These are phyloP conservation scores for Entamoeba histolytica DNA, from an alignment of 208 protist species.

Conservation along the genomic window DNA sequence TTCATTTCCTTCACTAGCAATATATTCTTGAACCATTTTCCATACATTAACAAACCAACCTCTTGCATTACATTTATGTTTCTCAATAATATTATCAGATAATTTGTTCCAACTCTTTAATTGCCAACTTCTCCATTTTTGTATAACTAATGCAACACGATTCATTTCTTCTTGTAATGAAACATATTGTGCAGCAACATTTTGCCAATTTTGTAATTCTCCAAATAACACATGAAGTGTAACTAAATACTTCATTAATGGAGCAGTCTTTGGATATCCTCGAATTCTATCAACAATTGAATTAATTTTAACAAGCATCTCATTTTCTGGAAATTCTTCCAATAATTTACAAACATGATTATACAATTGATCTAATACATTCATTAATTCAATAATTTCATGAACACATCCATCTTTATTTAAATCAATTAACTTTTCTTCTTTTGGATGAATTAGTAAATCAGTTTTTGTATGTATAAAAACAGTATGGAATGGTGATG, in stretches of 20 bases:
- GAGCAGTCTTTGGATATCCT: neutral
- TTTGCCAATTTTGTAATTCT: neutral
- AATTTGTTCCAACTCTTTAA: neutral
- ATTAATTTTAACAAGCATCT: neutral
- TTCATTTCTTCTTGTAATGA: neutral
- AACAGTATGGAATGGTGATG: neutral
- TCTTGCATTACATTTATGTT: neutral
- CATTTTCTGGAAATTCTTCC: neutral
- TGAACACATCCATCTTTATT: neutral
- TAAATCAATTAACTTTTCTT: neutral
- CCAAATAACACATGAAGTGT: neutral
- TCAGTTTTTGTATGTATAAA: neutral
- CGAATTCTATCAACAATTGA: neutral
- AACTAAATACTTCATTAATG: neutral
- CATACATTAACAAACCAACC: neutral
- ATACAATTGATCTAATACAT: neutral
- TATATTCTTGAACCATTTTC: neutral
- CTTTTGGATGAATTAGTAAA: neutral
- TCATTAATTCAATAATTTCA: neutral
- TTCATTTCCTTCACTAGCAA: neutral
- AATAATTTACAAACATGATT: neutral
- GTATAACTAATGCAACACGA: neutral
- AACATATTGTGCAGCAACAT: neutral
- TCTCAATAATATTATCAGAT: neutral
- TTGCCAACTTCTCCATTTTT: neutral